phyloP scores from a whole-genome alignment of 2,329 filamentous ascomycete genomes.

The Ophiocordyceps australis region DNA sequence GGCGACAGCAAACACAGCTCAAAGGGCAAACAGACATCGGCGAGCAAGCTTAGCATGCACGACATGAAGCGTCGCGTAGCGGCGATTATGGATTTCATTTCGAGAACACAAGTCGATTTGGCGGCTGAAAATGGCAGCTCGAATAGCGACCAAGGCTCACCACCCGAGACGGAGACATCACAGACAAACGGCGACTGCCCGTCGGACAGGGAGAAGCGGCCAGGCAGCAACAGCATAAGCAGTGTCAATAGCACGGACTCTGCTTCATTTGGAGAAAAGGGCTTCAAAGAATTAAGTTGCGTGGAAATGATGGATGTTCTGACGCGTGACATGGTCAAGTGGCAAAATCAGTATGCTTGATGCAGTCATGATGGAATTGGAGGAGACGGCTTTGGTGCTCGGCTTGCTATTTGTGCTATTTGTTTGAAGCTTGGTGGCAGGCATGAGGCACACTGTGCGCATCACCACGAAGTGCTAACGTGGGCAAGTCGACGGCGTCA shows the following conservation, averaged over 20 bases:
- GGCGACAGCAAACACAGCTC: conserved; percentile 33
- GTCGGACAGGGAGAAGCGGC: conserved; percentile 5
- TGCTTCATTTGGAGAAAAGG: too few species aligned
- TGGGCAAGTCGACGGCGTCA: too few species aligned
- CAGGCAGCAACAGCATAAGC: conserved; percentile 8
- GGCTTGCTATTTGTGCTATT: background rate
- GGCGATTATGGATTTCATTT: conserved; percentile 78
- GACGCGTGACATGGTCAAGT: conserved; percentile 64
- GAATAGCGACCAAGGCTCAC: conserved; percentile 13
- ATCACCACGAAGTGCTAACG: too few species aligned
- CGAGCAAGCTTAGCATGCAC: conserved; percentile 62
- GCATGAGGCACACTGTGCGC: too few species aligned
- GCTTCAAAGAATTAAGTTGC: conserved; percentile 61
- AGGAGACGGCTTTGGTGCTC: background rate
- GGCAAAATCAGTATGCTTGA: conserved; percentile 55
- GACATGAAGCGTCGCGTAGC: conserved; percentile 77
- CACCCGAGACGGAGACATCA: conserved; percentile 16
- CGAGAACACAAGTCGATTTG: conserved; percentile 73
- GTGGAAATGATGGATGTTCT: conserved; percentile 84
- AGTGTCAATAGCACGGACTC: conserved; percentile 6
- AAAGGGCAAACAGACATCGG: conserved; percentile 30
- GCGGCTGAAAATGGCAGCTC: conserved; percentile 37
- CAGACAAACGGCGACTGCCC: conserved; percentile 16
- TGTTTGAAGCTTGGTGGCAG: too few species aligned
- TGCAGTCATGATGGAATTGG: too few species aligned